These are phyloP conservation scores for Psilocybe subaeruginosa DNA, from an alignment of 768 basidiomycete species.

Conservation along the genomic window DNA sequence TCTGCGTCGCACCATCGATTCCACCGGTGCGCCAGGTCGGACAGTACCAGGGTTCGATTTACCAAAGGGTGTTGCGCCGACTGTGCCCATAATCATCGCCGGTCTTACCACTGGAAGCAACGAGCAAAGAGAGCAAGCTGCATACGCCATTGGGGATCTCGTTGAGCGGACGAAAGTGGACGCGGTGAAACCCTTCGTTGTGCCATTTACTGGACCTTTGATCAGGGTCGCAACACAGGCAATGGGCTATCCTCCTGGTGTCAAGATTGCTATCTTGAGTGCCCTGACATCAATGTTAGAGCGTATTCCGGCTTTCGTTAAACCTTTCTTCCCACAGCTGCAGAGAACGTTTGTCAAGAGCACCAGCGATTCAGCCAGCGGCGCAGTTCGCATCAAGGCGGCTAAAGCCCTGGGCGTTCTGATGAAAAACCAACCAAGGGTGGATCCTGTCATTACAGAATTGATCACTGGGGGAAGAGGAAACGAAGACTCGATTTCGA, in stretches of 20 bases:
- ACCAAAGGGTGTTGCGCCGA: constrained; percentile 80
- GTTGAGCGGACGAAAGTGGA: constrained; percentile 81
- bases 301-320: constrained; percentile 86
- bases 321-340: constrained; percentile 98
- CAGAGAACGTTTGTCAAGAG: constrained; percentile 97
- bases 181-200: constrained; percentile 94
- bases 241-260: constrained; percentile 86
- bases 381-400: constrained; percentile 79
- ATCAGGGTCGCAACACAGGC: constrained; percentile 94
- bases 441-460: constrained; percentile 94
- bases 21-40: constrained; percentile 75
- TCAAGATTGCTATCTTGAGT: constrained; percentile 89
- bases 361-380: constrained; percentile 76
- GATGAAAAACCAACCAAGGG: constrained; percentile 89
- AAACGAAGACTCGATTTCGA: constrained; percentile 71
- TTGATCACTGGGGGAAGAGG: constrained; percentile 62
- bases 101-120: constrained; percentile 95
- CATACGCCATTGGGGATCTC: constrained; percentile 95
- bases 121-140: constrained; percentile 93
- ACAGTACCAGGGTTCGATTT: constrained; percentile 86
- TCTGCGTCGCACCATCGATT: constrained; percentile 86
- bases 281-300: constrained; percentile 86
- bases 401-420: constrained; percentile 85
- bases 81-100: constrained; percentile 86
- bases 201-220: constrained; percentile 93